Evolutionary conservation across 352 stramenopile genomes (phyloP).

Genomic region (Heterotrichella gracilis): DNA sequence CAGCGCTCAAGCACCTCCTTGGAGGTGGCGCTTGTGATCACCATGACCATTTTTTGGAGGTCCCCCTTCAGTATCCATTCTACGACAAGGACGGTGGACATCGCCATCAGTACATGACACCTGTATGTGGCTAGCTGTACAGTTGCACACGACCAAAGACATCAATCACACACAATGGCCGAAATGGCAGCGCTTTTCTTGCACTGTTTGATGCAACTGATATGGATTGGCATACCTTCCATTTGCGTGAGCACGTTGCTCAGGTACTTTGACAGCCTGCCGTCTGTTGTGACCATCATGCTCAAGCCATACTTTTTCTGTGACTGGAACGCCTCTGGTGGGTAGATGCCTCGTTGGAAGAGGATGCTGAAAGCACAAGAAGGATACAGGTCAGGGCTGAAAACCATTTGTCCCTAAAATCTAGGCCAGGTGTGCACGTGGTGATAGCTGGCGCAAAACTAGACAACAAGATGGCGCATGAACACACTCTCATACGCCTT

Average conservation of each 20-base stretch:
- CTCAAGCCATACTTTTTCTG: constrained; percentile 87
- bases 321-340: constrained; percentile 78
- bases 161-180: background rate
- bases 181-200: too few relatives aligned
- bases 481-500: too few relatives aligned
- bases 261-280: constrained; percentile 73
- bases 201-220: too few relatives aligned
- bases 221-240: constrained; percentile 34
- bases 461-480: too few relatives aligned
- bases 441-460: too few relatives aligned
- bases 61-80: constrained; percentile 67
- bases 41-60: constrained; percentile 77
- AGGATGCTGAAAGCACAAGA: constrained; percentile 45
- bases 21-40: constrained; percentile 77
- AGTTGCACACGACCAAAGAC: too few relatives aligned
- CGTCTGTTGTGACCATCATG: constrained; percentile 79
- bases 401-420: too few relatives aligned
- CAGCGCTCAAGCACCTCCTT: constrained; percentile 83
- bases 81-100: too few relatives aligned
- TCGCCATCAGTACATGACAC: too few relatives aligned
- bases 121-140: too few relatives aligned
- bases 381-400: constrained; percentile 20
- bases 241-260: constrained; percentile 55
- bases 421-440: too few relatives aligned
- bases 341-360: constrained; percentile 83